Evolutionary conservation across 2,329 filamentous ascomycete species (phyloP), one percentile per base, ranked within the genome.

Genomic region (Teratosphaeria pseudoeucalypti): DNA sequence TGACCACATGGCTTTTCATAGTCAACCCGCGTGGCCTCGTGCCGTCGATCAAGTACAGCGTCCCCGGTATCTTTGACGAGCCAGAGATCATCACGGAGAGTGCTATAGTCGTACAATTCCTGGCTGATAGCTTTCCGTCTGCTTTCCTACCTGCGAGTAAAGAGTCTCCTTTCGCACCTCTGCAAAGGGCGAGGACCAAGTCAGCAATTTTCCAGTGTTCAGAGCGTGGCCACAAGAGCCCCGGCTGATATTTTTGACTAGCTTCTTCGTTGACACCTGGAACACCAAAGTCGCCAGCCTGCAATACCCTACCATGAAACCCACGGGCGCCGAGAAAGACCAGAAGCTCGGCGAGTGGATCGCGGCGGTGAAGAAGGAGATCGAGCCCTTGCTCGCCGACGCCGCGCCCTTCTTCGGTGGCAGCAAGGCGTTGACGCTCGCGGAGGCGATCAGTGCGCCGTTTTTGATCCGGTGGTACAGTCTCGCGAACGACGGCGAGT

Each of bases 21-120:
- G 76, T 94, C 70, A 92, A 92, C 76, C 88, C 89, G 64, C 84
- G 88, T 59, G 90, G 90, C 14, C 82, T 91, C 2, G 88, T 94
- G 4, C 89, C 90, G 0, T 76, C 84, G 0, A 75, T 94, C 59
- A 80, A 82, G 27, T 87, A 87, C 77, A 79, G 84, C 63, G 64
- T 70, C 10, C 80, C 78, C 62, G 72, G 68, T 32, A 27, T 68
- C 11, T 56, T 71, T n/a, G 71, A 75, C 43, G 73, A 76, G 43
- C 27, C 27, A n/a, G 79, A 87, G 63, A 86, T 89, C 70, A 78
- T 94, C 68, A 84, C 82, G 57, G 89, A 94, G 72, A 90, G 87
- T 2, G 84, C 77, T 63, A 82, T 92, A 62, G 84, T 92, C n/a
- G 74, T 85, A 1, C 83, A 87, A 65, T 92, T 90, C 75, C 75